These are phyloP conservation scores for Nevesoporus exiguus DNA, from an alignment of 768 basidiomycete genomes.

Conservation along the genomic window DNA sequence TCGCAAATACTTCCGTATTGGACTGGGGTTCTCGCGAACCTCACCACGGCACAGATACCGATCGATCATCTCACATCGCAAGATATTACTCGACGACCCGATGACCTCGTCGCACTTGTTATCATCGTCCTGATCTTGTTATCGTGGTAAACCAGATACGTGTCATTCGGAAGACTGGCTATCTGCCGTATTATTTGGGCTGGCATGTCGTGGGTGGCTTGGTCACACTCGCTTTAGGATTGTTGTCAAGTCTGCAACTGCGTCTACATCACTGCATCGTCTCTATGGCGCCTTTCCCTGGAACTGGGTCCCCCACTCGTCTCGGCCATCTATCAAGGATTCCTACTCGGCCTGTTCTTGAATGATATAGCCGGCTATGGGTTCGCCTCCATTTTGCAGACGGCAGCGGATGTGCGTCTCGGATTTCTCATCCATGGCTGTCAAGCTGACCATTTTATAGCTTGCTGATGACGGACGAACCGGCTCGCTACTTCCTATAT, in stretches of 20 bases:
- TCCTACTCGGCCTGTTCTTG: constrained; percentile 78
- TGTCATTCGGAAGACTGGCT: constrained; percentile 83
- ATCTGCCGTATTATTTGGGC: constrained; percentile 69
- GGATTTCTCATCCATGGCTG: not conserved
- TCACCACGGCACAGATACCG: constrained; percentile 69
- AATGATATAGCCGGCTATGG: constrained; percentile 80
- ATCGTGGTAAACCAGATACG: constrained; percentile 72
- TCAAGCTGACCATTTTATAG: constrained; percentile 35
- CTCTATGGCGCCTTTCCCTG: constrained; percentile 70
- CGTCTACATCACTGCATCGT: constrained; percentile 84
- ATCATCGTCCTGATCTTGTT: constrained; percentile 58
- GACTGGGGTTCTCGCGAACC: constrained; percentile 72
- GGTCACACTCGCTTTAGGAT: constrained; percentile 59
- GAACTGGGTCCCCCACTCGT: constrained; percentile 78
- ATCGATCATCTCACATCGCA: constrained; percentile 70
- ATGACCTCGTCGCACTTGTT: constrained; percentile 64
- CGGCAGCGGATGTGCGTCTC: constrained; percentile 56
- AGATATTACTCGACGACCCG: constrained; percentile 62
- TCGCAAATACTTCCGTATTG: constrained; percentile 70
- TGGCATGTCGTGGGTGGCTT: constrained; percentile 73
- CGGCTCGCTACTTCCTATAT: constrained; percentile 65
- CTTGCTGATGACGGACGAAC: constrained; percentile 68
- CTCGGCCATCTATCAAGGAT: constrained; percentile 78
- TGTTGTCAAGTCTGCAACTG: constrained; percentile 64
- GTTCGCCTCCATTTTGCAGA: constrained; percentile 77